These are phyloP conservation scores for Skeletonema potamos DNA, from an alignment of 108 stramenopile species.

Conservation along the genomic window DNA sequence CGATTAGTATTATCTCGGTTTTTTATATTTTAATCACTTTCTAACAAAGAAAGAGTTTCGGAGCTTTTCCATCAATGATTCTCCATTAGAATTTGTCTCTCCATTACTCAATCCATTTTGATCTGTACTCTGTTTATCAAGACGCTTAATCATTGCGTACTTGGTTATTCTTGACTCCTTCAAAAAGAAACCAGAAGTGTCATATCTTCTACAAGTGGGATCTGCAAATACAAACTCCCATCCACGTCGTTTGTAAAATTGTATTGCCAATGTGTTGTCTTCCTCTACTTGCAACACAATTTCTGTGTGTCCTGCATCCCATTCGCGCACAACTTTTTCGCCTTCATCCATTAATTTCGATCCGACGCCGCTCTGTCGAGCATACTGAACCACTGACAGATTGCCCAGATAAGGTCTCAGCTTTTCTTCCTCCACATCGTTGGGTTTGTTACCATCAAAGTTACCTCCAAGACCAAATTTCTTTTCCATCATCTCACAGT, in stretches of 20 bases:
- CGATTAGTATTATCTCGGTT: too few relatives aligned
- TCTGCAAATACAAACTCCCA: slow-evolving; percentile 71
- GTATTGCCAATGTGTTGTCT: slow-evolving; percentile 62
- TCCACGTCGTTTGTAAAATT: slow-evolving; percentile 75
- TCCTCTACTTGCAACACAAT: slow-evolving; percentile 87
- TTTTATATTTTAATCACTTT: not conserved
- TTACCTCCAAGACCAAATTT: slow-evolving; percentile 66
- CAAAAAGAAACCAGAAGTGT: slow-evolving; percentile 63
- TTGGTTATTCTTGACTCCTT: slow-evolving; percentile 64
- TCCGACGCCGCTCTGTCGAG: slow-evolving; percentile 70
- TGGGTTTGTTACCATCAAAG: slow-evolving; percentile 7
- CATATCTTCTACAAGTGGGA: slow-evolving; percentile 70
- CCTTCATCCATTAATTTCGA: slow-evolving; percentile 64
- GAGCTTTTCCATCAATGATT: not conserved
- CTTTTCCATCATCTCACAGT: slow-evolving; percentile 70
- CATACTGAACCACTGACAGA: slow-evolving; percentile 57
- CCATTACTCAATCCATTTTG: not conserved
- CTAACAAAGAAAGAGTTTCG: not conserved
- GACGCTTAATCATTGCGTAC: slow-evolving; percentile 62
- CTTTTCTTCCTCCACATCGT: slow-evolving; percentile 2
- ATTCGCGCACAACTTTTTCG: slow-evolving; percentile 59
- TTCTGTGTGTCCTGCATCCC: slow-evolving; percentile 57
- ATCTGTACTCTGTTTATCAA: not conserved
- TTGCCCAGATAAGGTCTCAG: slow-evolving; percentile 72
- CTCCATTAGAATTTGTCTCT: not conserved